A percentile compares a stretch with the other conserved stretches of the same genome.
Conservation (phyloP, 2,329 filamentous ascomycete species). For the Amphichorda felina region DNA sequence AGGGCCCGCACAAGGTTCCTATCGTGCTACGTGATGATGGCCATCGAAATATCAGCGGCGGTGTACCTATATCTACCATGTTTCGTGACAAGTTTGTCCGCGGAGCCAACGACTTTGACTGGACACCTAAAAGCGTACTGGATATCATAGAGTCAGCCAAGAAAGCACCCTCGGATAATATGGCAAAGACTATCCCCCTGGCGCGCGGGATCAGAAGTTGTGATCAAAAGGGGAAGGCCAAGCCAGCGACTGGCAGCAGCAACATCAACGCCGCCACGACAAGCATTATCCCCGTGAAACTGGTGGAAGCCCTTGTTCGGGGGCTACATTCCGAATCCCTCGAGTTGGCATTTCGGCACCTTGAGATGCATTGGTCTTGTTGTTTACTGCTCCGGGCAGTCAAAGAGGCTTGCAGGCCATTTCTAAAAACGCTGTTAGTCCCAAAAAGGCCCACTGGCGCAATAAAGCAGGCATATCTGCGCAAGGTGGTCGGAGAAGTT, state of each 20-base stretch:
- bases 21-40: constrained; percentile 18
- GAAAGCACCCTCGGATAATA: background rate
- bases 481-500: too few species aligned
- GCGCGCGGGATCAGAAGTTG: too few species aligned
- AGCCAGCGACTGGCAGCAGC: background rate
- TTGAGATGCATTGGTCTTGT: too few species aligned
- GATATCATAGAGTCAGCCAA: background rate
- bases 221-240: background rate
- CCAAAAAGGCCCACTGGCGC: too few species aligned
- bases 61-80: constrained; percentile 13
- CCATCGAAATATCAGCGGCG: constrained; percentile 14
- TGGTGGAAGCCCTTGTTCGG: constrained; percentile 17
- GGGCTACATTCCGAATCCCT: constrained; percentile 22
- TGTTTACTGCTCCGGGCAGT: too few species aligned
- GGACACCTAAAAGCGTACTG: background rate
- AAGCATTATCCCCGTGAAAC: constrained; percentile 8
- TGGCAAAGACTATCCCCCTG: background rate
- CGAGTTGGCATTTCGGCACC: constrained; percentile 26
- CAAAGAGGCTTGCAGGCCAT: too few species aligned
- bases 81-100: constrained; percentile 23
- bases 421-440: too few species aligned
- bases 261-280: background rate
- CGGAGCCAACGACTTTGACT: constrained; percentile 6
- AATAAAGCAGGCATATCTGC: too few species aligned
- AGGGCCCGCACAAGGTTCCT: background rate